Base-by-base conservation (phyloP, 2,329 filamentous ascomycete genomes). In the Neonectria hederae region DNA sequence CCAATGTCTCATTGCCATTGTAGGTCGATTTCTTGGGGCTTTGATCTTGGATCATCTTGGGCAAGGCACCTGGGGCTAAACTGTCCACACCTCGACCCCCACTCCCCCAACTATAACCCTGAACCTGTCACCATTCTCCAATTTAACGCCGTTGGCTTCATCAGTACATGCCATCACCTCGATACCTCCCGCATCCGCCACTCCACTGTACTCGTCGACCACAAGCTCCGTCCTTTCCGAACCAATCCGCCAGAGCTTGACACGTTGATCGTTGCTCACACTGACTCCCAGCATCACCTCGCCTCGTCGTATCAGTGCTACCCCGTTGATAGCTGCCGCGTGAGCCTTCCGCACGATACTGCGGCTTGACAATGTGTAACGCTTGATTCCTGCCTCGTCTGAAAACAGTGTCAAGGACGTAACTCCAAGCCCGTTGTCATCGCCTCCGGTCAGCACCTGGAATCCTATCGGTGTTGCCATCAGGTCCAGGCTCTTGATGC, bases 351-450 rank as follows among this genome's bases (percentile, higher is more conserved):
- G 72, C 19, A 78, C 71, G 24, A 79, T 69, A 11, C 70, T 66
- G 26, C 74, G 69, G 21, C 54, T 61, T 9, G 62, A 65, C 13
- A 76, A 64, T 10, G 61, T 69, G 59, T 74, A 77, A 24, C 66
- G 66, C 17, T 38, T 63, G 38, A 55, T 64, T 35, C 54, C 68
- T 48, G 52, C 28, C 22, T 69, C 62, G 21, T 65, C 56, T 22
- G 67, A 60, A 24, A 63, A 65, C 45, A 65, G 63, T 6, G 60
- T 64, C 32, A 80, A 56, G 0, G 62, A 77, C 24, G 85, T 86
- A 11, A 92, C 73, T 0, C 86, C 90, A 0, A 98, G 77, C 4
- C 91, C 90, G 66, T 96, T 96, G 77, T 98, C 96, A 72, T 99
- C 96, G 22, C 96, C 94, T 26, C 92, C 93, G 0, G 93, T 94